A percentile compares a stretch with the other conserved stretches of the same genome.
These are phyloP conservation scores for Tulasnella sp. DNA, from an alignment of 768 basidiomycete species.

Conservation along the genomic window DNA sequence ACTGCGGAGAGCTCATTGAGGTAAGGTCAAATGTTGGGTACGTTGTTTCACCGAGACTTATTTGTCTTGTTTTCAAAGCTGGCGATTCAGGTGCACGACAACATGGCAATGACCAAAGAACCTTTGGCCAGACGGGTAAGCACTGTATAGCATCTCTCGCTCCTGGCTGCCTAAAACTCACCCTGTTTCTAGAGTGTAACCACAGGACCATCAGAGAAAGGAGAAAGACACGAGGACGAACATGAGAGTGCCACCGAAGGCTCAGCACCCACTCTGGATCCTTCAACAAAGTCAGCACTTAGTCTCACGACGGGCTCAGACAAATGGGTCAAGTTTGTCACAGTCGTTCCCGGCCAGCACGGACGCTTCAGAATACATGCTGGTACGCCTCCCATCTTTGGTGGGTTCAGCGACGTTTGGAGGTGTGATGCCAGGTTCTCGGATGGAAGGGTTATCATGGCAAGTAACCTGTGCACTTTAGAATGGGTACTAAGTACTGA, in stretches of 20 bases:
- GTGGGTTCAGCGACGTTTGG: constrained; percentile 12
- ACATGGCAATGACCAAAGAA: not conserved
- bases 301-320: not conserved
- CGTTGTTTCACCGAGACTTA: too few relatives aligned
- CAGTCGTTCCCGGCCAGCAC: not conserved
- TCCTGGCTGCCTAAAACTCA: not conserved
- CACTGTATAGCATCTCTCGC: not conserved
- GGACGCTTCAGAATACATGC: not conserved
- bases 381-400: not conserved
- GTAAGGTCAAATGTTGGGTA: not conserved
- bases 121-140: not conserved
- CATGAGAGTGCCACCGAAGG: not conserved
- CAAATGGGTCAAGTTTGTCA: not conserved
- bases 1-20: not conserved
- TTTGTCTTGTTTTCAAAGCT: too few relatives aligned
- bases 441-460: not conserved
- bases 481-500: not conserved
- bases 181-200: not conserved
- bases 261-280: not conserved
- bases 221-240: not conserved
- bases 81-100: not conserved
- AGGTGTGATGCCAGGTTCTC: not conserved
- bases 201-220: not conserved
- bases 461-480: not conserved
- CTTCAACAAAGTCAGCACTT: too few relatives aligned